Evolutionary conservation across 1,139 yeast genomes (phyloP), one percentile per base, ranked within the genome.

Genomic region (Yamadazyma buinensis): DNA sequence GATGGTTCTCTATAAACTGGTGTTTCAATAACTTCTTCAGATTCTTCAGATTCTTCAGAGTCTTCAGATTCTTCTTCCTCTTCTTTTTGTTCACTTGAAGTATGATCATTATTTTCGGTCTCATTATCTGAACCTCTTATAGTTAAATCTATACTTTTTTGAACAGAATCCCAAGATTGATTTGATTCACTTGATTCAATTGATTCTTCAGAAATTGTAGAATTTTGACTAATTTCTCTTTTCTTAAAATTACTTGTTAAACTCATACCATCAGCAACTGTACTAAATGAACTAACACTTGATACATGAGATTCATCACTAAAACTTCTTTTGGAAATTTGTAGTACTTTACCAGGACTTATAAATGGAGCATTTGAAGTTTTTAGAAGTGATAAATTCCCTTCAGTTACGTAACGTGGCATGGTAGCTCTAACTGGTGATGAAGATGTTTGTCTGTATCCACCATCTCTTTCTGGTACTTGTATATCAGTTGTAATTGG

Each of bases 291-390:
- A 36, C 67, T 61, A 11, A 64, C 61, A 1, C 69, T 61, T 2
- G 70, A 62, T 2, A 59, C 66, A 13, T 51, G 55, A 1, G 70
- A 62, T 34, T 64, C 70, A 36, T 64, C 68, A 36, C 71, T 64
- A 42, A 61, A 63, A 10, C 55, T 54, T 32, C 72, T 42, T 36
- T 61, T 61, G 30, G 51, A 52, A 20, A 59, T 53, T 28, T 50
- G 54, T 14, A 46, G 38, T 14, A 41, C 35, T 17, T 39, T 40
- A 2, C 35, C 36, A 7, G 33, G 29, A 13, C 34, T 30, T 2
- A 20, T 26, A 9, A 38, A 21, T 9, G 51, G 47, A 26, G 46
- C 48, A 30, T 47, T 46, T 7, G 47, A 37, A 12, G 25, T 23
- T n/a, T 44, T 35, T 26, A 40, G 36, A 3, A 26, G 28, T 7